A percentile compares a stretch with the other conserved stretches of the same genome.
Conservation (phyloP, 2,329 filamentous ascomycete species). For the Aspergillus chevalieri region DNA sequence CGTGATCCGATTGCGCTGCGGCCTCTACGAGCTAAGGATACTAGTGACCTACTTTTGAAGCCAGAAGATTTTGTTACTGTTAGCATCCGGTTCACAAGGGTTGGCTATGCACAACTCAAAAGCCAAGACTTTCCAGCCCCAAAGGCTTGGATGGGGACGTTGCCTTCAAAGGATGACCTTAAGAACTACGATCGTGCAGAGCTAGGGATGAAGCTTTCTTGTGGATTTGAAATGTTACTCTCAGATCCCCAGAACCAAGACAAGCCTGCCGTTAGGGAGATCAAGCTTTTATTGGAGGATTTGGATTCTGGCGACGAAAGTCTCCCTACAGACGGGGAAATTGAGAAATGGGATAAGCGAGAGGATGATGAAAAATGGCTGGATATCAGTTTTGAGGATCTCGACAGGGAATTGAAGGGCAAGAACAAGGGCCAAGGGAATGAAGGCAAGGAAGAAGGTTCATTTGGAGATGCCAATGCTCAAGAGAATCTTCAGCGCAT, state of each 20-base stretch:
- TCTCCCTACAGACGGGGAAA: constrained; percentile 69
- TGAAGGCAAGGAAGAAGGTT: constrained; percentile 16
- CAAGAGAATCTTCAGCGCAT: constrained; percentile 71
- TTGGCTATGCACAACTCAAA: constrained; percentile 83
- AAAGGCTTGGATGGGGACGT: constrained; percentile 48
- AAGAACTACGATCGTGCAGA: constrained; percentile 49
- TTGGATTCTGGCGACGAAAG: constrained; percentile 62
- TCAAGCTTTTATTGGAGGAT: constrained; percentile 70
- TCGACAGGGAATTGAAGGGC: constrained; percentile 70
- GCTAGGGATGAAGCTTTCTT: constrained; percentile 81
- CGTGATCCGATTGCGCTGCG: constrained; percentile 73
- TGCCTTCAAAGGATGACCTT: constrained; percentile 38
- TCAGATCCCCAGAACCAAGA: constrained; percentile 61
- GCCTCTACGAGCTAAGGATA: constrained; percentile 54
- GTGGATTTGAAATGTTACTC: constrained; percentile 84
- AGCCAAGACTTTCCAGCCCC: constrained; percentile 72
- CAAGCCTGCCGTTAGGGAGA: constrained; percentile 64
- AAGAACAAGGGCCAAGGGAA: constrained; percentile 38
- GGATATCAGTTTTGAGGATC: constrained; percentile 82
- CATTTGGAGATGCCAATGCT: constrained; percentile 41
- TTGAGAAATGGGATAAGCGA: constrained; percentile 60
- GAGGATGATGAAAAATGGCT: constrained; percentile 88
- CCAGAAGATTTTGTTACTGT: constrained; percentile 73
- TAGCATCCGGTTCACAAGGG: constrained; percentile 76
- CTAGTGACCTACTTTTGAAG: constrained; percentile 57